These are phyloP conservation scores for Cadophora gregata DNA, from an alignment of 2,329 filamentous ascomycete genomes.

Conservation along the genomic window DNA sequence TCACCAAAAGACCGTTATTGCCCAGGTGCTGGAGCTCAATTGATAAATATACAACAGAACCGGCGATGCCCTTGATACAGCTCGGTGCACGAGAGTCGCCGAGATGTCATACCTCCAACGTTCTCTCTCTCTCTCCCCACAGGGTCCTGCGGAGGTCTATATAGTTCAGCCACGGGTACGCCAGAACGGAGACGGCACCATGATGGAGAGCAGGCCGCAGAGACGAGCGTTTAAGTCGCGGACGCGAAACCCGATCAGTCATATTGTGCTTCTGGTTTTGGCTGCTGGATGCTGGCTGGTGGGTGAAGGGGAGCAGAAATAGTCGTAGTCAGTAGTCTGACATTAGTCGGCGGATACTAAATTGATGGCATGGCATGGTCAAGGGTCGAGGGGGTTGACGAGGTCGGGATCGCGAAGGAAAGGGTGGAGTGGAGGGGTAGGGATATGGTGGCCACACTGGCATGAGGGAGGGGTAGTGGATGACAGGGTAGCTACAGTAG, in stretches of 20 bases:
- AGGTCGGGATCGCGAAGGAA: conserved; percentile 37
- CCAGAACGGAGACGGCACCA: conserved; percentile 22
- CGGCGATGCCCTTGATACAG: conserved; percentile 30
- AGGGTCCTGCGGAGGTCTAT: conserved; percentile 38
- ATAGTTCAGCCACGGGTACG: conserved; percentile 38
- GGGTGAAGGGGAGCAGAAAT: conserved; percentile 14
- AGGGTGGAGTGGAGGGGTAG: conserved; percentile 31
- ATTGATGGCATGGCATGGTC: conserved; percentile 11
- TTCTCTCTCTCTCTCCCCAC: conserved; percentile 18
- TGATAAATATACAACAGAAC: conserved; percentile 41
- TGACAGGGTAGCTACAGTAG: background rate
- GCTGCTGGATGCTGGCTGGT: background rate
- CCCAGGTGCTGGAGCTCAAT: conserved; percentile 36
- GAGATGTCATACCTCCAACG: conserved; percentile 38
- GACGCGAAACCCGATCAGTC: conserved; percentile 41
- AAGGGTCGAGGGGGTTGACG: conserved; percentile 13
- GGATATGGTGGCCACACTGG: conserved; percentile 19
- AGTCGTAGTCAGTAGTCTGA: conserved; percentile 31
- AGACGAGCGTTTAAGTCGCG: conserved; percentile 34
- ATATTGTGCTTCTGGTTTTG: conserved; percentile 31
- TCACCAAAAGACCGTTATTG: conserved; percentile 37
- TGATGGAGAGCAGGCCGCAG: conserved; percentile 26
- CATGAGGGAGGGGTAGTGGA: conserved; percentile 16
- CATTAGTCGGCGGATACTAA: conserved; percentile 32
- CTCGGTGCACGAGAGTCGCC: conserved; percentile 36